Evolutionary conservation across 129 eudicot genomes (phyloP), one percentile per base, ranked within the genome.

Genomic region (Flaveria trinervia): DNA sequence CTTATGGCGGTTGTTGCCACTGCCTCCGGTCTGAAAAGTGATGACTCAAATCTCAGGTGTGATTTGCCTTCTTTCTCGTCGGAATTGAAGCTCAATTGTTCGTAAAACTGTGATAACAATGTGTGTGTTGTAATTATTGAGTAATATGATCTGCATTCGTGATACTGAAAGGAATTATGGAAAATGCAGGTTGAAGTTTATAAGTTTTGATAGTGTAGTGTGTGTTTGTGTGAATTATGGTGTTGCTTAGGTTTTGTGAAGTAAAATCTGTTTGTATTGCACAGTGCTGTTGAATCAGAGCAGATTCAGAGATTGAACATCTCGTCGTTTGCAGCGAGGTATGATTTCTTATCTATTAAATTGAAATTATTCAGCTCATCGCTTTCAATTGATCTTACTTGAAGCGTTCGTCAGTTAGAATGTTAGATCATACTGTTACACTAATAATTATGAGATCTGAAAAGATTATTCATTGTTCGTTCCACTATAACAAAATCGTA

Each of bases 291-390:
- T 68, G 90, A 90, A 86, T 71, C 84, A 33, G 87, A 80, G 79
- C 64, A 80, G 80, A 81, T 86, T 75, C 86, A 79, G 92, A 88
- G 85, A 77, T 84, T 83, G 66, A 77, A 86, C 71, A 80, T 77
- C 84, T 83, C 89, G 77, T 76, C 96, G 76, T 80, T 88, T 81
- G 87, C 83, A 74, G 86, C 74, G 9, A 86, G 83, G 96, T 90
- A 70, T 22, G 14, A 1, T 20, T 4, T 75, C 69, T 74, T 9
- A 9, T n/a, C 5, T 3, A 1, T 65, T 65, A 7, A 39, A 2
- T 2, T 39, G 7, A 16, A n/a, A 65, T 65, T 36, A 11, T 2
- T 28, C 30, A 28, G 30, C 3, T 28, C 30, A 2, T 28, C 36
- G 36, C 36, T 30, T 30, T 30, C 36, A 30, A 30, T 30, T 30